Percentiles rank a stretch among this genome's conserved stretches.
These are phyloP conservation scores for Euphorbia pulcherrima DNA, from an alignment of 345 rosid species.

Conservation along the genomic window DNA sequence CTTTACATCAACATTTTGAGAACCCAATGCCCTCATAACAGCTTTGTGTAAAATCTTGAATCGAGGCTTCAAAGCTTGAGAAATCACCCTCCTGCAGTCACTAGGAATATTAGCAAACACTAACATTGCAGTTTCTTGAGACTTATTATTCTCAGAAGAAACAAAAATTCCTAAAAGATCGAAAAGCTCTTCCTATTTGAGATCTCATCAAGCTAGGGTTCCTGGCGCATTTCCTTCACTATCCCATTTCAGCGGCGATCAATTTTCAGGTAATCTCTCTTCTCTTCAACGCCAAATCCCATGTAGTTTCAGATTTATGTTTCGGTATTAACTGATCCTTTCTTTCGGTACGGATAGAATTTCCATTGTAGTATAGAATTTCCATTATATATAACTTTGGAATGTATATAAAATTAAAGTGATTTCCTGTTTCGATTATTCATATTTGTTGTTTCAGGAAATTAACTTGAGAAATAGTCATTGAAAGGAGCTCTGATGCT, in stretches of 20 bases:
- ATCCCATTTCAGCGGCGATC: neutral
- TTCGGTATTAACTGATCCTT: neutral
- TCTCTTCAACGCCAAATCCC: too few relatives aligned
- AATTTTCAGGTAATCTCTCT: neutral
- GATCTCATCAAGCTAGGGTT: neutral
- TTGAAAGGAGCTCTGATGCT: neutral
- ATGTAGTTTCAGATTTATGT: neutral
- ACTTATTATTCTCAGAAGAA: constrained; percentile 1
- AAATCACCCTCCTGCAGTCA: neutral
- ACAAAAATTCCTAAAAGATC: constrained; percentile 1
- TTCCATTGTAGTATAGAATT: neutral
- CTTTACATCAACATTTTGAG: constrained; percentile 6
- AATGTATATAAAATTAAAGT: neutral
- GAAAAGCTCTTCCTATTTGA: constrained; percentile 10
- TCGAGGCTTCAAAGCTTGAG: neutral
- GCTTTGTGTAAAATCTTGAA: neutral
- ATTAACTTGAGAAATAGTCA: neutral
- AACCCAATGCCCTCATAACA: constrained; percentile 3
- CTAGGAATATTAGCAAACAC: constrained; percentile 9
- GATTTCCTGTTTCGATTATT: neutral
- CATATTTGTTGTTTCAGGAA: neutral
- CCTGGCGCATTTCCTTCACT: neutral
- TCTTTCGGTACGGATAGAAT: neutral
- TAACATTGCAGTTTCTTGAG: constrained; percentile 6
- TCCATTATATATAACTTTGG: too few relatives aligned